These are phyloP conservation scores for Yamadazyma dushanensis DNA, from an alignment of 1,139 yeast species.

Conservation along the genomic window DNA sequence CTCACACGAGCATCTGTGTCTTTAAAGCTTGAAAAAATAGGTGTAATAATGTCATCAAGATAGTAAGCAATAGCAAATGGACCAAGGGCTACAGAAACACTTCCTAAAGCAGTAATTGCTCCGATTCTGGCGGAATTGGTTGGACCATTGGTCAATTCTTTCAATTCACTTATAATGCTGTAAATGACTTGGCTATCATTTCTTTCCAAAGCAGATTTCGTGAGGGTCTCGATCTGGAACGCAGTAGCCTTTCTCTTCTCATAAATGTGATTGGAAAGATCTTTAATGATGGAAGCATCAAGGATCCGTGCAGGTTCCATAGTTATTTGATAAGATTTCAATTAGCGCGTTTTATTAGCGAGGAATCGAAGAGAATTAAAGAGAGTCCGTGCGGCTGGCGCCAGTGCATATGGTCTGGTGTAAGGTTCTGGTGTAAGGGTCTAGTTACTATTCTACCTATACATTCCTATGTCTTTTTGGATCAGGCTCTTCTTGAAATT, in stretches of 20 bases:
- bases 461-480: background rate
- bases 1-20: conserved; percentile 96
- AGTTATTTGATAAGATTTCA: background rate
- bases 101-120: conserved; percentile 51
- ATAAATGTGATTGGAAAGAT: conserved; percentile 84
- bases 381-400: background rate
- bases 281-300: conserved; percentile 78
- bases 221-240: conserved; percentile 78
- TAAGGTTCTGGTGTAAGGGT: background rate
- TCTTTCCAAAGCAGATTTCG: conserved; percentile 67
- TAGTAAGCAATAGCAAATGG: conserved; percentile 57
- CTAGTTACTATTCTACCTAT: too few species aligned
- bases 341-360: background rate
- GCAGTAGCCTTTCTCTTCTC: conserved; percentile 97
- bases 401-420: background rate
- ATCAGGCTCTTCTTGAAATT: background rate
- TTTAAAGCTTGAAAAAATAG: conserved; percentile 93
- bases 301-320: conserved; percentile 23
- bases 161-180: conserved; percentile 42
- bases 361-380: background rate
- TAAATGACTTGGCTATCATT: conserved; percentile 70
- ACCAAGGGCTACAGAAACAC: conserved; percentile 51
- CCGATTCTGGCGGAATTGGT: conserved; percentile 51
- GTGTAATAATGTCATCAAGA: conserved; percentile 83
- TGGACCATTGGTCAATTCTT: conserved; percentile 43